These are phyloP conservation scores for Zoysia matrella DNA, from an alignment of 202 grass and related monocot genomes.

Conservation along the genomic window DNA sequence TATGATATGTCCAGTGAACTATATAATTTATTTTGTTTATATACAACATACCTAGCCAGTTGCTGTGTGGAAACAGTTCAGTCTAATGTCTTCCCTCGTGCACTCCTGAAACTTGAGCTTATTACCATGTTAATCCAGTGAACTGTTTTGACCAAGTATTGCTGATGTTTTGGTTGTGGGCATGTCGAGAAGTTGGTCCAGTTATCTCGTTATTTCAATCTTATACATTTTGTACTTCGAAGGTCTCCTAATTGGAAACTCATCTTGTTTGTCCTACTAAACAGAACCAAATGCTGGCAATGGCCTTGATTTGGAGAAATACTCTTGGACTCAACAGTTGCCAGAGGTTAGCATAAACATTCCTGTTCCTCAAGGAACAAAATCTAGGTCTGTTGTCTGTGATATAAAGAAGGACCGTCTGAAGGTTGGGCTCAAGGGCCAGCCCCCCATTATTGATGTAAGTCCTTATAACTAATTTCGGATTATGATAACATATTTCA, in stretches of 20 bases:
- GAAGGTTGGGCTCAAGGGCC: constrained; percentile 90
- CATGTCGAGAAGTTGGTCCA: neutral
- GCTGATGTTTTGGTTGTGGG: neutral
- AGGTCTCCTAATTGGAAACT: neutral
- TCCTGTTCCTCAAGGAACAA: constrained; percentile 86
- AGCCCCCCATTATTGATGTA: constrained; percentile 89
- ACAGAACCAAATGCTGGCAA: constrained; percentile 90
- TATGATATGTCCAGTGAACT: neutral
- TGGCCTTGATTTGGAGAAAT: constrained; percentile 98
- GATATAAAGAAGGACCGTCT: constrained; percentile 92
- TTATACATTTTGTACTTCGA: neutral
- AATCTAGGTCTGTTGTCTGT: constrained; percentile 84
- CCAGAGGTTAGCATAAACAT: constrained; percentile 77
- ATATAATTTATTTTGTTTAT: neutral
- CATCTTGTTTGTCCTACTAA: constrained; percentile 11
- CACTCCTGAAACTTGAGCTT: neutral
- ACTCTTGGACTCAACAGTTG: constrained; percentile 93
- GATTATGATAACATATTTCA: neutral
- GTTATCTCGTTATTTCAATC: neutral
- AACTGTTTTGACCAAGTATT: neutral
- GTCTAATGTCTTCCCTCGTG: neutral
- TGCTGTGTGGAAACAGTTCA: neutral
- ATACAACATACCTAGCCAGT: neutral
- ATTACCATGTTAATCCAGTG: neutral
- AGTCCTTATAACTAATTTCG: constrained; percentile 35